phyloP scores from a whole-genome alignment of 495 filamentous ascomycete species.

The Tuber magnatum region DNA sequence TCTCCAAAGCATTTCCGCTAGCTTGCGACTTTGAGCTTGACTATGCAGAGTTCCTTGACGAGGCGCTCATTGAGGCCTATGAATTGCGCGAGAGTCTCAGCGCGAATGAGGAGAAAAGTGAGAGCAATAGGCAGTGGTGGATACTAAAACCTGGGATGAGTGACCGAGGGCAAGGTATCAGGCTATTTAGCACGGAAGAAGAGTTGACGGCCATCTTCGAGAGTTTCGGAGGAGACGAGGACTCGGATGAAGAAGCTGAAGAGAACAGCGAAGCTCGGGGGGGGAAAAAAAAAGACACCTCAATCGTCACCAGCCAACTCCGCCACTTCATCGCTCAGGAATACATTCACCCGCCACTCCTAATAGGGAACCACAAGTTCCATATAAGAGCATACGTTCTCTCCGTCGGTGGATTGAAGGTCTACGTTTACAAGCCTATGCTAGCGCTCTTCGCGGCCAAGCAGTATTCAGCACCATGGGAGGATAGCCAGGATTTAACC shows the following conservation, averaged over 20 bases:
- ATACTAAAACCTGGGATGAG: conserved; percentile 97
- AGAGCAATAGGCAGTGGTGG: conserved; percentile 77
- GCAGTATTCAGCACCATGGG: conserved; percentile 52
- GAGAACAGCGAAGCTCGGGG: conserved; percentile 23
- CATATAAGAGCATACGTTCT: conserved; percentile 90
- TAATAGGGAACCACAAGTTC: conserved; percentile 78
- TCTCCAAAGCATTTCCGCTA: conserved; percentile 62
- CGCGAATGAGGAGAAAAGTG: conserved; percentile 49
- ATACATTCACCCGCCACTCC: conserved; percentile 86
- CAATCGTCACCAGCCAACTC: conserved; percentile 76
- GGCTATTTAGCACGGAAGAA: conserved; percentile 74
- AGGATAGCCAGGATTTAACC: conserved; percentile 52
- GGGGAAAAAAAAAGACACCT: conserved; percentile 23
- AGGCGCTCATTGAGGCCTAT: conserved; percentile 80
- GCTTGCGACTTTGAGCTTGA: conserved; percentile 83
- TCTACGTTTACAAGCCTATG: conserved; percentile 85
- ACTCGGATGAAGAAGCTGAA: conserved; percentile 53
- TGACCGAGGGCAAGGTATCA: conserved; percentile 85
- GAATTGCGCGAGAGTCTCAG: conserved; percentile 71
- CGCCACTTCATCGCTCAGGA: conserved; percentile 92
- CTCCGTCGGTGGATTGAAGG: conserved; percentile 63
- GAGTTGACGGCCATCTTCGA: conserved; percentile 80
- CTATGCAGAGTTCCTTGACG: conserved; percentile 92
- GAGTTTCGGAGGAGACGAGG: conserved; percentile 63
- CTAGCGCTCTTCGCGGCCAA: conserved; percentile 81